phyloP scores from a whole-genome alignment of 1,139 yeast genomes.

The Tardiomyces depauwii region DNA sequence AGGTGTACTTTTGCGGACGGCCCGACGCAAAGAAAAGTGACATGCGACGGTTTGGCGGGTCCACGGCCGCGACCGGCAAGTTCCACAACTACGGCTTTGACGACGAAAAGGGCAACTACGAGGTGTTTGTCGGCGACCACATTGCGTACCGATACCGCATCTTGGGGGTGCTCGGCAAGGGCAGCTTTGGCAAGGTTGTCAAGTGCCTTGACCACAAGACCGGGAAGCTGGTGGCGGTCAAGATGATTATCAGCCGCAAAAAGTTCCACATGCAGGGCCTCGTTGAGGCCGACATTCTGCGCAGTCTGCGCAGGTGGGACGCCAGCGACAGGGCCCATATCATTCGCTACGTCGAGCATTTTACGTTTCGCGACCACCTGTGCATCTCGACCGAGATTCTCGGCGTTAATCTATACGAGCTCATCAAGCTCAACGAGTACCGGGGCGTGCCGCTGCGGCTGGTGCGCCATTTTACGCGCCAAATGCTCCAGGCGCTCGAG shows the following conservation, averaged over 20 bases:
- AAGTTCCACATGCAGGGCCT: constrained; percentile 72
- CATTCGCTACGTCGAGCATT: constrained; percentile 53
- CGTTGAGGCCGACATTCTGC: constrained; percentile 62
- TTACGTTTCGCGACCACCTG: constrained; percentile 72
- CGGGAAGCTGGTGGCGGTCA: constrained; percentile 51
- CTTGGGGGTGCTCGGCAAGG: constrained; percentile 51
- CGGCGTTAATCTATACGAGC: constrained; percentile 56
- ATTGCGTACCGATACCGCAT: constrained; percentile 67
- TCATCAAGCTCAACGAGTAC: constrained; percentile 49
- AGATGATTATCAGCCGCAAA: constrained; percentile 63
- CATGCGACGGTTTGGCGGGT: constrained; percentile 20
- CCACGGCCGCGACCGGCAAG: constrained; percentile 10
- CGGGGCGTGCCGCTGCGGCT: constrained; percentile 48
- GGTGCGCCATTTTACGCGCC: constrained; percentile 40
- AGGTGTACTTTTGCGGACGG: constrained; percentile 31
- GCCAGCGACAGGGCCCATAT: constrained; percentile 33
- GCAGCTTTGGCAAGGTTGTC: constrained; percentile 77
- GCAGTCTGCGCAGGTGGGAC: constrained; percentile 30
- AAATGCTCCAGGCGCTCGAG: constrained; percentile 48
- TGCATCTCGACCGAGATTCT: constrained; percentile 70
- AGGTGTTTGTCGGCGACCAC: constrained; percentile 51
- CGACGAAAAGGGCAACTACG: constrained; percentile 55
- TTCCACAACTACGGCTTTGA: constrained; percentile 57
- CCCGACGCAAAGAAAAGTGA: constrained; percentile 26
- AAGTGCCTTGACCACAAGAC: constrained; percentile 59